Evolutionary conservation across 768 basidiomycete genomes (phyloP).

Genomic region (Kwoniella botswanensis): DNA sequence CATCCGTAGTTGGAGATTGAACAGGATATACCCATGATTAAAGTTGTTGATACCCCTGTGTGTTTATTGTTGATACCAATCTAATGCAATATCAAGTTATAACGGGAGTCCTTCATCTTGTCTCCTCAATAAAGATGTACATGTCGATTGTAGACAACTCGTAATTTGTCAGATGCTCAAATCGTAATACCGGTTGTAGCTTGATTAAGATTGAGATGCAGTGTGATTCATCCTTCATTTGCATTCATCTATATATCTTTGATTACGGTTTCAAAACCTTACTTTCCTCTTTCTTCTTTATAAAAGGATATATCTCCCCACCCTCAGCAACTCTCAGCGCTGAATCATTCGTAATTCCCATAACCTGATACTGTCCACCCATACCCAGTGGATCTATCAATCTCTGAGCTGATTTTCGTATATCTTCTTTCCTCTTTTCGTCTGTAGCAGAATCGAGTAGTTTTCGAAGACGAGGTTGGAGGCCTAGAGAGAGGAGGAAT

Average conservation of each 20-base stretch:
- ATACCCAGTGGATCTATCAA: constrained; percentile 80
- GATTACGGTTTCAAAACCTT: constrained; percentile 17
- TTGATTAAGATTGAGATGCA: too few relatives aligned
- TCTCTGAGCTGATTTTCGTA: constrained; percentile 68
- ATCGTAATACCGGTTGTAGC: too few relatives aligned
- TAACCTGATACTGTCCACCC: constrained; percentile 83
- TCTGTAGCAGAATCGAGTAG: constrained; percentile 65
- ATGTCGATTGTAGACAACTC: too few relatives aligned
- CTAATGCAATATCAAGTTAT: neutral
- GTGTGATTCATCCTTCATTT: too few relatives aligned
- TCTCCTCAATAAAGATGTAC: too few relatives aligned
- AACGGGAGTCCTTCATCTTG: neutral
- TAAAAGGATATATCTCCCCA: constrained; percentile 26
- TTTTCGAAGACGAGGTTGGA: constrained; percentile 69
- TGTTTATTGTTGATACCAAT: neutral
- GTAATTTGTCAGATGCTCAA: too few relatives aligned
- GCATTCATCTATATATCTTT: neutral
- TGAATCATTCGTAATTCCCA: constrained; percentile 64
- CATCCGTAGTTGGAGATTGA: too few relatives aligned
- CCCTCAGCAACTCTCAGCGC: neutral
- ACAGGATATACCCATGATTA: neutral
- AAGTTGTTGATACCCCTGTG: constrained; percentile 1
- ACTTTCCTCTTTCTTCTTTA: constrained; percentile 8
- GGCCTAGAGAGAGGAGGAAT: constrained; percentile 80
- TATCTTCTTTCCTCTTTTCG: constrained; percentile 62